Evolutionary conservation across 441 rosid species (phyloP).

Genomic region (Erodium moschatum): DNA sequence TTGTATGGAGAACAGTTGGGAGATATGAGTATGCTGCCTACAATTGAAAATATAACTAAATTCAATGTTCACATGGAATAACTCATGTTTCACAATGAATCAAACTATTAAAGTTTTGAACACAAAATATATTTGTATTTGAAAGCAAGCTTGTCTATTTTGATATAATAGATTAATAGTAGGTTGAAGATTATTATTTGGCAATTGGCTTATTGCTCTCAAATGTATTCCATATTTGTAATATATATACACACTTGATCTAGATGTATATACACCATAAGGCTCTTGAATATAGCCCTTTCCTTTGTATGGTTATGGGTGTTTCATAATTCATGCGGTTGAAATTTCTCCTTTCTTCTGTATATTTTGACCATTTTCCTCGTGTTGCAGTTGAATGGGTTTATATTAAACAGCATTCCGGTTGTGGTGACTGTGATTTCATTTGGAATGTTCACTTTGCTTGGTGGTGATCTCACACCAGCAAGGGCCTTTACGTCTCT

Average conservation of each 20-base stretch:
- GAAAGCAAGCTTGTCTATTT: neutral
- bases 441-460: constrained; percentile 87
- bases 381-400: constrained; percentile 62
- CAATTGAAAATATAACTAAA: neutral
- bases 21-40: neutral
- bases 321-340: neutral
- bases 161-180: neutral
- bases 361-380: constrained; percentile 25
- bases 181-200: neutral
- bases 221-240: neutral
- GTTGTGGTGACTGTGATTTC: constrained; percentile 86
- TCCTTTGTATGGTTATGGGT: neutral
- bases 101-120: neutral
- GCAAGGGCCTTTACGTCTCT: constrained; percentile 96
- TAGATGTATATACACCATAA: neutral
- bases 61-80: neutral
- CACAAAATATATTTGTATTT: neutral
- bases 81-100: neutral
- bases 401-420: constrained; percentile 79
- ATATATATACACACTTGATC: neutral
- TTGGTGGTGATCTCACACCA: constrained; percentile 98
- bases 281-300: neutral
- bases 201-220: neutral
- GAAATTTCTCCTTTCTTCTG: neutral
- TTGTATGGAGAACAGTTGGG: neutral